Base-by-base conservation (phyloP, 306 rosid genomes). In the Hippophae tibetana region DNA sequence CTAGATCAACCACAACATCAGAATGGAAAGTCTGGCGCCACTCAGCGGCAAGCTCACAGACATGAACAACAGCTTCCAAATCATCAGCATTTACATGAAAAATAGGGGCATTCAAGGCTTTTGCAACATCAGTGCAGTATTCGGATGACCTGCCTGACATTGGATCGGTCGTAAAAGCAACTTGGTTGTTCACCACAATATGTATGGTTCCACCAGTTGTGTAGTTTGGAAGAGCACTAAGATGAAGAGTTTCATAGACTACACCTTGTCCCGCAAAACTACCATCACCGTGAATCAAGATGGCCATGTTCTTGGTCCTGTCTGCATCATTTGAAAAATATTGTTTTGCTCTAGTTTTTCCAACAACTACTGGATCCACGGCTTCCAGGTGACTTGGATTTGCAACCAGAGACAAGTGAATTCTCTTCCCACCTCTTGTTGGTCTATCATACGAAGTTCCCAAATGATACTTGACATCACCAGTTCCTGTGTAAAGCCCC, bases 211-310 rank as follows among this genome's bases (percentile, higher is more conserved):
- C 99, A 43, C 99, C 99, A 10, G 99, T 92, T 11, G 82, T 62
- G 70, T 92, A 85, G 78, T 92, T 92, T 5, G 89, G 96, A 72
- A 92, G 95, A 73, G 95, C 96, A 66, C 99, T 92, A 50, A 92
- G 81, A 92, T 92, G 99, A 9, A 92, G 78, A 42, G 89, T 85
- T 76, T 92, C 99, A 25, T 88, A 92, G 68, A 87, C 99, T 49
- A 92, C 99, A 54, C 99, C 99, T 79, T 88, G 96, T 47, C 99
- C 99, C 5, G 99, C 93, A 81, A 88, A 92, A 68, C 99, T 92
- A 73, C 99, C 96, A 75, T 92, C 99, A 63, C 99, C 99, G 46
- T 92, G 96, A 63, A 92, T 78, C 79, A 92, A 72, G 60, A 92
- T 13, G 50, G 83, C 95, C 99, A 92, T 71, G 75, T 92, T 79